Conservation (phyloP, 352 stramenopile genomes). For the Nannochloropsis limnetica region DNA sequence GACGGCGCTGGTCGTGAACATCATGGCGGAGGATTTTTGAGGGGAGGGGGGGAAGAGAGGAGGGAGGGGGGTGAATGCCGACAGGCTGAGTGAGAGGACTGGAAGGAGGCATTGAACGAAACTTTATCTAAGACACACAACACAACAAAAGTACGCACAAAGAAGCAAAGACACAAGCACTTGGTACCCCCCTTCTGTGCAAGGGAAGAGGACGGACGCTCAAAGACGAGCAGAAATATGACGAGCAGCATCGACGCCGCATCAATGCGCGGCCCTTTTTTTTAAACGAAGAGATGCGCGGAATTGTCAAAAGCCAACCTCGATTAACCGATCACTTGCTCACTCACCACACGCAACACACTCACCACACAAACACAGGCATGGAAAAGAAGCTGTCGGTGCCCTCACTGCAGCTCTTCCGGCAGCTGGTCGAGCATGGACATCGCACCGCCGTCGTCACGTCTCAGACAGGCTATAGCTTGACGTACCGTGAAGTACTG, state of each 20-base stretch:
- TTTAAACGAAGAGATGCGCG: not conserved
- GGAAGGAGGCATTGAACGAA: not conserved
- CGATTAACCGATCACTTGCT: not conserved
- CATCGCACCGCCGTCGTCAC: not conserved
- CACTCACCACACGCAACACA: not conserved
- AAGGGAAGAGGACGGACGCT: not conserved
- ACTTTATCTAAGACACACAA: not conserved
- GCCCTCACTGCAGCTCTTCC: constrained; percentile 12
- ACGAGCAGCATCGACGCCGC: not conserved
- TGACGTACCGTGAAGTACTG: constrained; percentile 15
- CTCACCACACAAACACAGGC: not conserved
- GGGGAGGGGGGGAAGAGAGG: not conserved
- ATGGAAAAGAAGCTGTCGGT: not conserved
- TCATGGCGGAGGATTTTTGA: constrained; percentile 80
- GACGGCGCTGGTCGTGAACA: constrained; percentile 79
- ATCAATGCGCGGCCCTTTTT: not conserved
- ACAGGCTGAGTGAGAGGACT: not conserved
- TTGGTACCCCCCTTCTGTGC: not conserved
- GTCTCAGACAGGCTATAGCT: not conserved
- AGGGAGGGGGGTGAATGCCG: not conserved
- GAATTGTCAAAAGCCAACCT: not conserved
- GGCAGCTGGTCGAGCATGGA: constrained; percentile 13
- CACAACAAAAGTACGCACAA: not conserved
- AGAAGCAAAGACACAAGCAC: not conserved
- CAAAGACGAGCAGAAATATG: not conserved